Percentiles rank a stretch among this genome's conserved stretches.
Evolutionary conservation across 1,139 yeast genomes (phyloP).

Genomic region (Sugiyamaella grinbergsii): DNA sequence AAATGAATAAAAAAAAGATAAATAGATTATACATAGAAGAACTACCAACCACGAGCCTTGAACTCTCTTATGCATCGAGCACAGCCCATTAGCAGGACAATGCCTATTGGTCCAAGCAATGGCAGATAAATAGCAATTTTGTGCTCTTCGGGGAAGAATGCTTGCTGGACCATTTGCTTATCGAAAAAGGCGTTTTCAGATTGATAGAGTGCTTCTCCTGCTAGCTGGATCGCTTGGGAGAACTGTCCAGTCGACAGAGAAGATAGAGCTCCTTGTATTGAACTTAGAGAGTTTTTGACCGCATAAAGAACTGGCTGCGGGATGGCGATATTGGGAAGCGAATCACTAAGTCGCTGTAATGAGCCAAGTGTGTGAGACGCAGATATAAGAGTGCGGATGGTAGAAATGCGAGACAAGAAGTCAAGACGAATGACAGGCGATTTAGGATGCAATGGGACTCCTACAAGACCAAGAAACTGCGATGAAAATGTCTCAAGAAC

Average conservation of each 20-base stretch:
- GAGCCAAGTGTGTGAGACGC: constrained; percentile 67
- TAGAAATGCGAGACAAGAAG: constrained; percentile 59
- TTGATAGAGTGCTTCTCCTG: constrained; percentile 56
- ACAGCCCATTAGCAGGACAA: constrained; percentile 66
- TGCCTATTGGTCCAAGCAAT: constrained; percentile 75
- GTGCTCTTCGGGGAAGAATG: constrained; percentile 92
- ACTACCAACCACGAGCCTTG: constrained; percentile 15
- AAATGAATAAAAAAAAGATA: background rate
- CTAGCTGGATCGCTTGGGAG: constrained; percentile 51
- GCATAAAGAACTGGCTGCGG: constrained; percentile 63
- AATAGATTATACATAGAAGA: background rate
- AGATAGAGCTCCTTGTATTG: constrained; percentile 44
- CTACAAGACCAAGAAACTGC: constrained; percentile 72
- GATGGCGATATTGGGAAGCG: constrained; percentile 76
- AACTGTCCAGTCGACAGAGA: constrained; percentile 44
- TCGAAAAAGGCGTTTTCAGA: constrained; percentile 87
- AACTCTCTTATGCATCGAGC: constrained; percentile 49
- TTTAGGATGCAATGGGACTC: constrained; percentile 59
- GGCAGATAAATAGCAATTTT: constrained; percentile 92
- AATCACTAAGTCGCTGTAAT: constrained; percentile 63
- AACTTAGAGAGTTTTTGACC: constrained; percentile 48
- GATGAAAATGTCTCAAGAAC: constrained; percentile 70
- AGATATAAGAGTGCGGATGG: constrained; percentile 53
- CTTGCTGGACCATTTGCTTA: constrained; percentile 92
- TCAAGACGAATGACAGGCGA: constrained; percentile 67